phyloP scores from a whole-genome alignment of 1,284 basidiomycete genomes.

The Ganoderma meredithae region DNA sequence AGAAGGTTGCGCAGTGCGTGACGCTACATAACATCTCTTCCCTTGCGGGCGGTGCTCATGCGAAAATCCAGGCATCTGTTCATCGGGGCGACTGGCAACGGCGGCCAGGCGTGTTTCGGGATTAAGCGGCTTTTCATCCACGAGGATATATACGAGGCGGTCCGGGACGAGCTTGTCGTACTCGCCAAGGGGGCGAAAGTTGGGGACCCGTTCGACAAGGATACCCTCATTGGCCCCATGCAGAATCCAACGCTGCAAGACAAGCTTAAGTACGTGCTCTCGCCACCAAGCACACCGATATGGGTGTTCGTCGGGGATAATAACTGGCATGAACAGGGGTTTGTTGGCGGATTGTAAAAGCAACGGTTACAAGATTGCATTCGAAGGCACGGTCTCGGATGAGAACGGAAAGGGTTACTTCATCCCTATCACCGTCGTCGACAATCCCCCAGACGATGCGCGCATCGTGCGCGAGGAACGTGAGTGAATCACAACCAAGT shows the following conservation, averaged over 20 bases:
- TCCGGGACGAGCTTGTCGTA: slow-evolving; percentile 26
- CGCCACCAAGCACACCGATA: not conserved
- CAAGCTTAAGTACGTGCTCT: slow-evolving; percentile 19
- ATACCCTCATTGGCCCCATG: slow-evolving; percentile 22
- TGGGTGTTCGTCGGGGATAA: no score
- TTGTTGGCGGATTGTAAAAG: slow-evolving; percentile 21
- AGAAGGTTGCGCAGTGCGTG: slow-evolving; percentile 27
- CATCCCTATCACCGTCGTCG: slow-evolving; percentile 25
- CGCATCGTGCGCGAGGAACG: slow-evolving; percentile 29
- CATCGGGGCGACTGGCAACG: slow-evolving; percentile 19
- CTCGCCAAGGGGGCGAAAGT: slow-evolving; percentile 21
- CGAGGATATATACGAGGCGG: slow-evolving; percentile 26
- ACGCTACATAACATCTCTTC: not conserved
- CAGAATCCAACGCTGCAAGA: slow-evolving; percentile 25
- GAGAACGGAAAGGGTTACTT: slow-evolving; percentile 21
- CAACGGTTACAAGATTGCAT: slow-evolving; percentile 25
- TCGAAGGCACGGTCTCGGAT: slow-evolving; percentile 10
- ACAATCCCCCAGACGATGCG: slow-evolving; percentile 30
- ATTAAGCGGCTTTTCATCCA: slow-evolving; percentile 30
- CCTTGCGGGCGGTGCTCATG: not conserved
- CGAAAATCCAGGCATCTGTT: slow-evolving; percentile 12
- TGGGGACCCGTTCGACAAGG: slow-evolving; percentile 23
- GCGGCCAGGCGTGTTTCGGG: slow-evolving; percentile 27
- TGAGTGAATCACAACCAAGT: slow-evolving; percentile 7
- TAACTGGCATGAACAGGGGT: not conserved